Evolutionary conservation across 1,284 basidiomycete genomes (phyloP), one percentile per base, ranked within the genome.

Genomic region (Cryptococcus wingfieldii): DNA sequence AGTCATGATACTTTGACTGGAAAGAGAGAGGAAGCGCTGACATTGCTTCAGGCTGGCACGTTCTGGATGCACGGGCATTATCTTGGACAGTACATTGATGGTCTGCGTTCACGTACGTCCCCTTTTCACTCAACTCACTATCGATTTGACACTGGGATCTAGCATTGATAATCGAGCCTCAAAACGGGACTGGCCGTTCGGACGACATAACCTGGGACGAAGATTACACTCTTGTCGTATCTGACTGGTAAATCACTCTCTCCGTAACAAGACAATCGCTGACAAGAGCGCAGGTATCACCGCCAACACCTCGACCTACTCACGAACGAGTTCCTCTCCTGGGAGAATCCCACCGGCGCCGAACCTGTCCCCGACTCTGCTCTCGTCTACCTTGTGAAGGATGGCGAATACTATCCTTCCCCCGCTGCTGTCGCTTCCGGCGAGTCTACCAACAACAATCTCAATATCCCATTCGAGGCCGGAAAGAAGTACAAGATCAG

Each of bases 341-440:
- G 78, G 69, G 65, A 58, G 16, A 42, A 42, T 14, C 41, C 41
- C 19, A 42, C 83, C 25, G 93, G 93, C 45, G 86, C 86, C 0
- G 92, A 96, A 72, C 91, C 92, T 41, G 82, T 95, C 14, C 92
- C 64, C 89, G 90, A 93, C 59, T 83, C 90, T 23, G 86, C 82
- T 1, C 74, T 93, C 49, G 84, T 97, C 51, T 98, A 97, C 77
- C 88, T 91, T 70, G 44, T 68, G 27, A 86, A 90, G 69, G 85
- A 87, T 60, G 83, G 79, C 3, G 70, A 81, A 2, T 93, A 93
- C 75, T 79, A 91, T 41, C 80, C 82, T 5, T 62, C 65, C 28
- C 55, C 69, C 18, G 64, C 61, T 25, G 71, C 69, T 44, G 52
- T 77, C 37, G 54, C 63, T 19, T 47, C 80, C 14, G 82, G 83